Evolutionary conservation across 768 basidiomycete genomes (phyloP).

Genomic region (Albatrellus ellisii): DNA sequence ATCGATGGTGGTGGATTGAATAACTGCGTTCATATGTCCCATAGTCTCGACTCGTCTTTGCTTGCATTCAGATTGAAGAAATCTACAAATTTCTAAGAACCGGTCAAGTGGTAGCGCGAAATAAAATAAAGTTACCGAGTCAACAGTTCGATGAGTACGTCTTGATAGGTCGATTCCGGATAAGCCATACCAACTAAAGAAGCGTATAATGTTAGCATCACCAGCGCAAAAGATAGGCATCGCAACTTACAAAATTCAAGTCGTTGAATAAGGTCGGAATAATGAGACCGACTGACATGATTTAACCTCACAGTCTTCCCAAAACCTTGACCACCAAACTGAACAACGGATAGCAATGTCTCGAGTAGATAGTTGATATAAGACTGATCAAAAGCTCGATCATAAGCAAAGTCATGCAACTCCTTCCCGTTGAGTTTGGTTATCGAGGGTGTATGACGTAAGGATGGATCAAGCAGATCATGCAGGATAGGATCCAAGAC

Average conservation of each 20-base stretch:
- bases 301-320: constrained; percentile 58
- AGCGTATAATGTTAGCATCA: constrained; percentile 5
- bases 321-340: constrained; percentile 86
- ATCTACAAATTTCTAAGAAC: constrained; percentile 27
- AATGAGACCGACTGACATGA: constrained; percentile 48
- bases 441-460: constrained; percentile 36
- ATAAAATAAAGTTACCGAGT: constrained; percentile 37
- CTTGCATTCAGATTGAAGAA: constrained; percentile 68
- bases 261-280: constrained; percentile 47
- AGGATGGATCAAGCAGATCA: constrained; percentile 60
- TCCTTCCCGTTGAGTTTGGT: constrained; percentile 51
- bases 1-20: constrained; percentile 70
- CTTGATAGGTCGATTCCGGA: constrained; percentile 58
- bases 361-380: constrained; percentile 66
- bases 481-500: constrained; percentile 80
- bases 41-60: constrained; percentile 32
- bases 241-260: constrained; percentile 39
- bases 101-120: neutral
- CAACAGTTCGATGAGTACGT: constrained; percentile 59
- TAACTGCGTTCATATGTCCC: constrained; percentile 42
- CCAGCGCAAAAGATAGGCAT: neutral
- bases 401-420: constrained; percentile 54
- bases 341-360: constrained; percentile 59
- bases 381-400: constrained; percentile 65
- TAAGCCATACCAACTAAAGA: constrained; percentile 18